These are phyloP conservation scores for Lachnellula hyalina DNA, from an alignment of 2,329 filamentous ascomycete species.

Conservation along the genomic window DNA sequence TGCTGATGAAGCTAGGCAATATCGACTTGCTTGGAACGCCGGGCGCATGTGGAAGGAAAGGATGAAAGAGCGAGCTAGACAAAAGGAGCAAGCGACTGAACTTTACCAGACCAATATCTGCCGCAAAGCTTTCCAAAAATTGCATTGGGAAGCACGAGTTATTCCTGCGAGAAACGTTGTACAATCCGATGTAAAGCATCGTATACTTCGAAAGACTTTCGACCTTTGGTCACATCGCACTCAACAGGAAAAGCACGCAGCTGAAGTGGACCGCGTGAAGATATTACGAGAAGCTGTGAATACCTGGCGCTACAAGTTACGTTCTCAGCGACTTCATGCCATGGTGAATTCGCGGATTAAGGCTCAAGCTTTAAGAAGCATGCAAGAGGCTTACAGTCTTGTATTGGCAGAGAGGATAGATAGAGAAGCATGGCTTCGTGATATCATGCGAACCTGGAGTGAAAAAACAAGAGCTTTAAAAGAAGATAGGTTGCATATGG, in stretches of 20 bases:
- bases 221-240: constrained; percentile 44
- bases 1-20: constrained; percentile 19
- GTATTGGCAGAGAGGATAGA: constrained; percentile 28
- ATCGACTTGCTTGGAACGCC: constrained; percentile 15
- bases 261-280: constrained; percentile 44
- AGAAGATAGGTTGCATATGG: constrained; percentile 20
- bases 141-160: constrained; percentile 23
- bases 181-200: constrained; percentile 38
- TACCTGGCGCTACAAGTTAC: constrained; percentile 58
- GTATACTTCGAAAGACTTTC: constrained; percentile 42
- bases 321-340: constrained; percentile 42
- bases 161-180: constrained; percentile 33
- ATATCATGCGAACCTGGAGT: constrained; percentile 36
- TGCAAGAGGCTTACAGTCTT: constrained; percentile 48
- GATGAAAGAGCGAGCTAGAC: constrained; percentile 8
- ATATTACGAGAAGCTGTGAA: constrained; percentile 53
- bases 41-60: constrained; percentile 22
- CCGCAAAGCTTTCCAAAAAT: constrained; percentile 20
- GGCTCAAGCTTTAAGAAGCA: constrained; percentile 53
- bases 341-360: constrained; percentile 52
- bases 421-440: constrained; percentile 35
- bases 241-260: constrained; percentile 42
- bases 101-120: constrained; percentile 9
- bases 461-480: constrained; percentile 33
- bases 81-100: constrained; percentile 13